Percentiles rank a stretch among this genome's conserved stretches.
Conservation (phyloP, 1,139 yeast species). For the Pneumocystis murina region DNA sequence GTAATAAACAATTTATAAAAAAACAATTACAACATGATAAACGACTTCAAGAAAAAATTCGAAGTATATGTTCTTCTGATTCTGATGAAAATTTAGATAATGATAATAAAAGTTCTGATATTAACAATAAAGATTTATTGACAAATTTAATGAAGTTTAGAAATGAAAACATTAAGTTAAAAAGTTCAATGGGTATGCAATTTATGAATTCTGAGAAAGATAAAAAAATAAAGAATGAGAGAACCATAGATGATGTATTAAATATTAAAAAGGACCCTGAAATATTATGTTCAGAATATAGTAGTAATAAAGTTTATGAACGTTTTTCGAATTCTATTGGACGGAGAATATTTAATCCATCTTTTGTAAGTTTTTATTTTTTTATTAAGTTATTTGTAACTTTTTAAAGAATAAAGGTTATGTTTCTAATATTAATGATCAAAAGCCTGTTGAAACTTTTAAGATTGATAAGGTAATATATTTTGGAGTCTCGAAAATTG, state of each 20-base stretch:
- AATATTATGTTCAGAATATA: slow-evolving; percentile 27
- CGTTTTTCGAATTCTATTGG: background rate
- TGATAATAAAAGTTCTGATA: slow-evolving; percentile 36
- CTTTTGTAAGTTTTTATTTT: background rate
- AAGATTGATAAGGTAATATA: background rate
- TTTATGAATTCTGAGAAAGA: slow-evolving; percentile 71
- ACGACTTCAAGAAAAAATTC: slow-evolving; percentile 52
- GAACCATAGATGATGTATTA: slow-evolving; percentile 38
- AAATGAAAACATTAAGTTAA: slow-evolving; percentile 33
- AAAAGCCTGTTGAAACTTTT: background rate
- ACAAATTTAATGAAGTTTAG: slow-evolving; percentile 26
- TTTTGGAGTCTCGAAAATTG: background rate
- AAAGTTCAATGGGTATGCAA: slow-evolving; percentile 86
- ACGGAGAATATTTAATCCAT: background rate
- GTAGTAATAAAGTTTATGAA: slow-evolving; percentile 25
- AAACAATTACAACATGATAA: slow-evolving; percentile 89
- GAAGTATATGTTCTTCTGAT: slow-evolving; percentile 33
- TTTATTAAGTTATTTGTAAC: background rate
- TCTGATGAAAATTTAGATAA: slow-evolving; percentile 42
- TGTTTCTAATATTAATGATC: background rate
- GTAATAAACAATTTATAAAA: slow-evolving; percentile 75
- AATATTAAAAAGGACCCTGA: slow-evolving; percentile 28
- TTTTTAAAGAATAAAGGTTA: background rate
- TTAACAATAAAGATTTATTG: slow-evolving; percentile 27
- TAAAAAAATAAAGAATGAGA: slow-evolving; percentile 40